Percentiles rank a stretch among this genome's conserved stretches.
These are phyloP conservation scores for Bryopsis sp. DNA, from an alignment of 139 green algal species.

Conservation along the genomic window DNA sequence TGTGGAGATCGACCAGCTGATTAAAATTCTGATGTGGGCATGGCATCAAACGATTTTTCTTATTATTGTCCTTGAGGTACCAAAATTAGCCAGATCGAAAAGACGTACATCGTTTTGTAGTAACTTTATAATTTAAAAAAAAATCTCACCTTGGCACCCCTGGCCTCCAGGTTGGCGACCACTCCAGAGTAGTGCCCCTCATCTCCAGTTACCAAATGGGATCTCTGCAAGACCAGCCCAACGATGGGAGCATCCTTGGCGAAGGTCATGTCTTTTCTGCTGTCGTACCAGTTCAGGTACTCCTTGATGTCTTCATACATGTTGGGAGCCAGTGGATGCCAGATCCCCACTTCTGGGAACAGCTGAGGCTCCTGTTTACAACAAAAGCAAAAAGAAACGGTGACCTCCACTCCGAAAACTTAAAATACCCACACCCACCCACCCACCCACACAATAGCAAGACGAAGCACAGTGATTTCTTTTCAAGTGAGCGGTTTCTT, in stretches of 20 bases:
- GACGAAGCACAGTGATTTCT: no score
- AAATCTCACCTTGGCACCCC: slow-evolving; percentile 67
- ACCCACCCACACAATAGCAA: no score
- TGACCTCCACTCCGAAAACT: neutral
- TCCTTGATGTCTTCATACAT: slow-evolving; percentile 71
- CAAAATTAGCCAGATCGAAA: no score
- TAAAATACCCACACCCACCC: no score
- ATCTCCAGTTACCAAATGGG: slow-evolving; percentile 96
- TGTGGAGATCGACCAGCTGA: no score
- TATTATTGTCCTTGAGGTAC: no score
- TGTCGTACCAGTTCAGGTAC: slow-evolving; percentile 87
- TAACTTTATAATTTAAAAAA: neutral
- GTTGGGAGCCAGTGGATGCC: slow-evolving; percentile 79
- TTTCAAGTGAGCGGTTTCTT: no score
- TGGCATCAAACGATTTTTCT: no score
- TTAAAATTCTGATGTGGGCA: no score
- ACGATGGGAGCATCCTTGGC: slow-evolving; percentile 80
- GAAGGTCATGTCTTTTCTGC: slow-evolving; percentile 82
- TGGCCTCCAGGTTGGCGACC: slow-evolving; percentile 87
- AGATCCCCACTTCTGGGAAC: slow-evolving; percentile 95
- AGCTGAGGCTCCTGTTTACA: slow-evolving; percentile 81
- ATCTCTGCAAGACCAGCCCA: slow-evolving; percentile 94
- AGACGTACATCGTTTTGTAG: no score
- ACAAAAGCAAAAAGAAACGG: no score
- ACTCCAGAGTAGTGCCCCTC: slow-evolving; percentile 91